phyloP scores from a whole-genome alignment of 176 grass and related monocot genomes.

The Calamus simplicifolius region DNA sequence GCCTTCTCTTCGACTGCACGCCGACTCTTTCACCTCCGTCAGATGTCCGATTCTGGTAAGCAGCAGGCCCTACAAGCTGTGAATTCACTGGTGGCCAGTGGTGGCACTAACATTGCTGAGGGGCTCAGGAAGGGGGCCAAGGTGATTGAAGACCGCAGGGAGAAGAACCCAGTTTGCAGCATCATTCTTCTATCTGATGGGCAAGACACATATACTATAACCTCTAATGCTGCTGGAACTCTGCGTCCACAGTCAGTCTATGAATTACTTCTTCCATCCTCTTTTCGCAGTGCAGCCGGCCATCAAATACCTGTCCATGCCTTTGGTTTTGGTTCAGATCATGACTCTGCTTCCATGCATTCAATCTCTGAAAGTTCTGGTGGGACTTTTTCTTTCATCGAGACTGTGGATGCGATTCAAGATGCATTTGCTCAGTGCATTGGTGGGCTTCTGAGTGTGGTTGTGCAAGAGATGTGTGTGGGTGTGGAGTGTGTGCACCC shows the following conservation, averaged over 20 bases:
- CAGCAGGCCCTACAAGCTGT: conserved; percentile 67
- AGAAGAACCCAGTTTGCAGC: conserved; percentile 79
- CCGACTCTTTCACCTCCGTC: conserved; percentile 60
- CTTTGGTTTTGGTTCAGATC: conserved; percentile 84
- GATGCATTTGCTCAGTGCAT: conserved; percentile 99
- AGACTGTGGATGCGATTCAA: conserved; percentile 84
- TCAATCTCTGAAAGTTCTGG: conserved; percentile 79
- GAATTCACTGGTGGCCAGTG: conserved; percentile 55
- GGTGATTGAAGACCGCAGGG: conserved; percentile 63
- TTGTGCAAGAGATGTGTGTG: conserved; percentile 57
- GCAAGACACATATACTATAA: conserved; percentile 67
- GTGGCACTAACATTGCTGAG: conserved; percentile 87
- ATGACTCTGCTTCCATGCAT: conserved; percentile 69
- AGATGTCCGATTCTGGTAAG: conserved; percentile 70
- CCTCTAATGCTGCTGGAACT: conserved; percentile 38
- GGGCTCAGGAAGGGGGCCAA: conserved; percentile 73
- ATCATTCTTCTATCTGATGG: conserved; percentile 94
- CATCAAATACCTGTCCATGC: conserved; percentile 63
- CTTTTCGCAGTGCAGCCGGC: conserved; percentile 20
- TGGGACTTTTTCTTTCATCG: conserved; percentile 95
- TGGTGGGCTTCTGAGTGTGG: conserved; percentile 83
- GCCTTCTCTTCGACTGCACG: conserved; percentile 75
- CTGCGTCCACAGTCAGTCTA: conserved; percentile 12
- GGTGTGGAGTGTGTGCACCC: conserved; percentile 47
- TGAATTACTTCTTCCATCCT: conserved; percentile 49